A percentile compares a stretch with the other conserved stretches of the same genome.
phyloP scores from a whole-genome alignment of 805 yeast species.

The Cyberlindnera mycetangii region DNA sequence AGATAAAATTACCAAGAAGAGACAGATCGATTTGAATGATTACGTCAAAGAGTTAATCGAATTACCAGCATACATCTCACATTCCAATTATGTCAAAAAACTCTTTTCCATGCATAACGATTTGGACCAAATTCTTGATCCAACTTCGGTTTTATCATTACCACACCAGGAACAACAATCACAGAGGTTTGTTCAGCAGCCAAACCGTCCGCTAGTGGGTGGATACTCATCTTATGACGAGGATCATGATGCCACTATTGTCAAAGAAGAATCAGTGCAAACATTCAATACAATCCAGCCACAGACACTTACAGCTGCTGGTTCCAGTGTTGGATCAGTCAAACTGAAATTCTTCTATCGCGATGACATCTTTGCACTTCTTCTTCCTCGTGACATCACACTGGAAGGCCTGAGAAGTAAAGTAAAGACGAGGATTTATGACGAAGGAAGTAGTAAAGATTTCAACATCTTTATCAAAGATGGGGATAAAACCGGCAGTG shows the following conservation, averaged over 20 bases:
- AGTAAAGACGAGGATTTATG: slow-evolving; percentile 49
- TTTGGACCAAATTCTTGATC: slow-evolving; percentile 30
- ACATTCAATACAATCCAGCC: slow-evolving; percentile 17
- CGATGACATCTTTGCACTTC: slow-evolving; percentile 77
- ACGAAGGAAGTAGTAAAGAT: slow-evolving; percentile 26
- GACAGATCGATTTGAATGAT: slow-evolving; percentile 52
- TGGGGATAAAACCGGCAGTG: slow-evolving; percentile 32
- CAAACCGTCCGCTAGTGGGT: slow-evolving; percentile 5
- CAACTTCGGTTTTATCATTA: not conserved
- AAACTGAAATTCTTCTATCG: slow-evolving; percentile 76
- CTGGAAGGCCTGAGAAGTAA: slow-evolving; percentile 49
- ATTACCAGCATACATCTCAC: slow-evolving; percentile 75
- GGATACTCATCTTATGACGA: slow-evolving; percentile 6
- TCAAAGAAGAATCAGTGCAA: slow-evolving; percentile 25
- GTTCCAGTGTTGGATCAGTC: slow-evolving; percentile 25
- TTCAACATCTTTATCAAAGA: slow-evolving; percentile 35
- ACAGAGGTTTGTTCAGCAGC: slow-evolving; percentile 10
- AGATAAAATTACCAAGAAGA: slow-evolving; percentile 60
- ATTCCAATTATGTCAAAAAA: slow-evolving; percentile 61
- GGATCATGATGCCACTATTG: slow-evolving; percentile 30
- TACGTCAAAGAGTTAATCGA: slow-evolving; percentile 59
- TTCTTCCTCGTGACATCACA: slow-evolving; percentile 47
- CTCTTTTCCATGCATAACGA: slow-evolving; percentile 57
- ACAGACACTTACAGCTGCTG: slow-evolving; percentile 6
- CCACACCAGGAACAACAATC: slow-evolving; percentile 1